Percentiles rank a stretch among this genome's conserved stretches.
phyloP scores from a whole-genome alignment of 371 early-diverging fungal genomes.

The Coelomomyces lativittatus region DNA sequence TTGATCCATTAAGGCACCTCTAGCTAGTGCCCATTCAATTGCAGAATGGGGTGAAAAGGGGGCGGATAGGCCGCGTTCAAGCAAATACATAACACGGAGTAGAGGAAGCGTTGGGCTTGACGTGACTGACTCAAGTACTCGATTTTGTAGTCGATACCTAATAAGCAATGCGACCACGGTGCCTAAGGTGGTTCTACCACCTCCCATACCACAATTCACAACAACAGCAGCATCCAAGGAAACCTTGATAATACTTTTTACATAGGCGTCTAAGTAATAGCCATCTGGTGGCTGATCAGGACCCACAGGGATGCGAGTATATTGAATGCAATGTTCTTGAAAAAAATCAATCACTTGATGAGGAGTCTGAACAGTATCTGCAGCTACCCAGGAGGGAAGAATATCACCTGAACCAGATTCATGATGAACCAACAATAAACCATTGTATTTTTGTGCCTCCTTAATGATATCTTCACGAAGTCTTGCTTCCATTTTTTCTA shows the following conservation, averaged over 20 bases:
- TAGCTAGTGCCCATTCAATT: slow-evolving; percentile 39
- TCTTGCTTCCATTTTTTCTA: slow-evolving; percentile 51
- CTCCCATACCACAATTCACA: slow-evolving; percentile 58
- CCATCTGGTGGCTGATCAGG: slow-evolving; percentile 52
- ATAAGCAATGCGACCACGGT: slow-evolving; percentile 1
- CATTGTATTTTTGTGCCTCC: slow-evolving; percentile 28
- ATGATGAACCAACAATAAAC: slow-evolving; percentile 49
- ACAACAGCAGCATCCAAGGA: slow-evolving; percentile 35
- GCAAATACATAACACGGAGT: slow-evolving; percentile 27
- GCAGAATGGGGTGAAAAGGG: slow-evolving; percentile 21
- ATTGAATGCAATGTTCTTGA: slow-evolving; percentile 16
- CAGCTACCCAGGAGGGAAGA: slow-evolving; percentile 45
- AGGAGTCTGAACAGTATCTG: slow-evolving; percentile 43
- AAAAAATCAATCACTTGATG: slow-evolving; percentile 26
- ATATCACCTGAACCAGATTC: slow-evolving; percentile 24
- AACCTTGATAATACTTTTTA: slow-evolving; percentile 22
- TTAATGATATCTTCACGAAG: slow-evolving; percentile 46
- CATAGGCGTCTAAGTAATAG: slow-evolving; percentile 48
- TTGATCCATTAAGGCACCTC: slow-evolving; percentile 29
- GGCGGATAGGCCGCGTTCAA: slow-evolving; percentile 24
- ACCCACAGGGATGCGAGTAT: slow-evolving; percentile 45
- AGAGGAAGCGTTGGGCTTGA: slow-evolving; percentile 36
- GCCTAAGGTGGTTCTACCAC: slow-evolving; percentile 41
- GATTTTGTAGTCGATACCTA: neutral
- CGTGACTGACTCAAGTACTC: neutral